Conservation (phyloP, 129 eudicot genomes). For the Ambrosia artemisiifolia region DNA sequence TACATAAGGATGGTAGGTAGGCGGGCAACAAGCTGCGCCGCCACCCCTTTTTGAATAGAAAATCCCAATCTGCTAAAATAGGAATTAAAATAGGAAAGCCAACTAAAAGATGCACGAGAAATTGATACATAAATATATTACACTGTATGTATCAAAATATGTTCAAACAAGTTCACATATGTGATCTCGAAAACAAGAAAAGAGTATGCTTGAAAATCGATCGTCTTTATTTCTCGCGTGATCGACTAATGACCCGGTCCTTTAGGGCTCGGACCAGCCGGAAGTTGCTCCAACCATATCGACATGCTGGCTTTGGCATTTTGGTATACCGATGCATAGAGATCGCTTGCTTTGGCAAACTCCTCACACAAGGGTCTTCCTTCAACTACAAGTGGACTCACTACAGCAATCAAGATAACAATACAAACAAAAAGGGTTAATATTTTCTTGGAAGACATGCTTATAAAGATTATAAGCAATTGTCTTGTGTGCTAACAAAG, state of each 20-base stretch:
- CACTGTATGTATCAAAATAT: neutral
- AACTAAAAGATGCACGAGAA: too few relatives aligned
- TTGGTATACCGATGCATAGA: constrained; percentile 28
- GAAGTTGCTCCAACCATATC: constrained; percentile 30
- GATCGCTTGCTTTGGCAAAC: constrained; percentile 21
- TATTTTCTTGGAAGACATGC: constrained; percentile 18
- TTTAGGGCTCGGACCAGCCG: constrained; percentile 41
- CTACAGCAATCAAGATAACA: constrained; percentile 16
- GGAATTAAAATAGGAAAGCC: too few relatives aligned
- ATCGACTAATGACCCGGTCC: constrained; percentile 34
- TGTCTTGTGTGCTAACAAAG: neutral
- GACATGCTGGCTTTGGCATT: constrained; percentile 29
- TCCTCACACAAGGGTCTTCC: constrained; percentile 36
- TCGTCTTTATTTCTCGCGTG: neutral
- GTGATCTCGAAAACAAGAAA: neutral
- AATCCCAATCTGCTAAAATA: too few relatives aligned
- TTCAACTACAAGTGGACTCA: constrained; percentile 21
- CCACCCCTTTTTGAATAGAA: too few relatives aligned
- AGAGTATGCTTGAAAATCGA: neutral
- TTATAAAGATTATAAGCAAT: neutral
- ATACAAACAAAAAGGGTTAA: constrained; percentile 14
- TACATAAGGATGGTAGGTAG: too few relatives aligned
- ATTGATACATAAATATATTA: too few relatives aligned
- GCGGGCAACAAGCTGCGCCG: too few relatives aligned
- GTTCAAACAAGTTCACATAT: neutral